Evolutionary conservation across 768 basidiomycete genomes (phyloP).

Genomic region (Tubosaeta brunneosetosa): DNA sequence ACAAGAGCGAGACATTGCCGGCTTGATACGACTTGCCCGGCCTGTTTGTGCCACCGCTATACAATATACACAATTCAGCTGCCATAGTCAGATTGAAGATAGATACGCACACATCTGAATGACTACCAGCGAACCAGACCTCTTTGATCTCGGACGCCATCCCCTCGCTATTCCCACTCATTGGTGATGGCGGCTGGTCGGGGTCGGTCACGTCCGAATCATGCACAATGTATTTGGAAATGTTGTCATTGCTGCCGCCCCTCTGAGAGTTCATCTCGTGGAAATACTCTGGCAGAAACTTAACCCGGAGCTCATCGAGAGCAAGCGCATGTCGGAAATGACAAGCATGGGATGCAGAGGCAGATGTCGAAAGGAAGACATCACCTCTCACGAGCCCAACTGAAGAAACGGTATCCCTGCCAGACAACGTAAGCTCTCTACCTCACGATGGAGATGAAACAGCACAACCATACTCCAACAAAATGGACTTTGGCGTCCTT

Average conservation of each 20-base stretch:
- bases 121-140: too few relatives aligned
- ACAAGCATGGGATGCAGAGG: conserved; percentile 49
- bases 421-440: neutral
- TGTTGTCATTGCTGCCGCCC: neutral
- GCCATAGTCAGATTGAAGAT: too few relatives aligned
- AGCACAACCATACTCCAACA: conserved; percentile 46
- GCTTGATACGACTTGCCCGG: conserved; percentile 19
- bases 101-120: too few relatives aligned
- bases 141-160: neutral
- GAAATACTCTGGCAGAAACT: conserved; percentile 48
- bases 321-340: conserved; percentile 62
- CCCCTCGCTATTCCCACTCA: neutral
- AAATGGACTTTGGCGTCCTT: conserved; percentile 44
- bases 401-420: conserved; percentile 65
- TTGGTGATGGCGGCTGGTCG: too few relatives aligned
- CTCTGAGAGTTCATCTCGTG: conserved; percentile 26
- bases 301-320: conserved; percentile 59
- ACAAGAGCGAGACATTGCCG: conserved; percentile 16
- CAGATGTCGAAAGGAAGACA: conserved; percentile 51
- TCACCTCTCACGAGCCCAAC: conserved; percentile 49
- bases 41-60: conserved; percentile 22
- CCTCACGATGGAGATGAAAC: neutral
- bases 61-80: neutral
- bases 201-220: neutral
- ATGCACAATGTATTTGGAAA: conserved; percentile 8